These are phyloP conservation scores for Alternaria postmessia DNA, from an alignment of 2,329 filamentous ascomycete species.

Conservation along the genomic window DNA sequence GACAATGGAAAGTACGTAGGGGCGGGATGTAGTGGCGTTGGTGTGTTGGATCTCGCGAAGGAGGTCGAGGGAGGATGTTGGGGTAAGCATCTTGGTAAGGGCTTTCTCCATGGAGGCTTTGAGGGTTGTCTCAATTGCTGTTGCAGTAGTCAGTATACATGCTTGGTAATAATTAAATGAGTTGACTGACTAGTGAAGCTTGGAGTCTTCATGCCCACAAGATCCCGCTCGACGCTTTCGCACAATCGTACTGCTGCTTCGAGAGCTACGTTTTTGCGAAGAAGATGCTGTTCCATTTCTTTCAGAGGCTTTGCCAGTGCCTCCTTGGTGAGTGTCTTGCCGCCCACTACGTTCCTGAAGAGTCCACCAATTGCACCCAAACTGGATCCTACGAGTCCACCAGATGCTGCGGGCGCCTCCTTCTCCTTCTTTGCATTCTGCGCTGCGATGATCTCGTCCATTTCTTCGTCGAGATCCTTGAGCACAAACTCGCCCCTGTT, in stretches of 20 bases:
- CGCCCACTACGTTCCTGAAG: slow-evolving; percentile 93
- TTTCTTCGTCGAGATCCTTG: slow-evolving; percentile 91
- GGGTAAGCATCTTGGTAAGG: slow-evolving; percentile 92
- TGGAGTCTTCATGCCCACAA: slow-evolving; percentile 88
- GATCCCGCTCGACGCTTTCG: slow-evolving; percentile 87
- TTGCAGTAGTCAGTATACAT: slow-evolving; percentile 17
- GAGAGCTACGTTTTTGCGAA: slow-evolving; percentile 95
- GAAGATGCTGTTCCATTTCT: slow-evolving; percentile 92
- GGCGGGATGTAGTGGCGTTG: slow-evolving; percentile 72
- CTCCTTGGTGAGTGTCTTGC: slow-evolving; percentile 87
- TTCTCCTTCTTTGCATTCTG: slow-evolving; percentile 68
- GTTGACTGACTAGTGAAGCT: slow-evolving; percentile 75
- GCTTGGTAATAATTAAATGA: background rate
- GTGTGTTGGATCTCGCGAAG: slow-evolving; percentile 85
- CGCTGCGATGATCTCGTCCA: slow-evolving; percentile 84
- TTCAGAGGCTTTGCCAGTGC: slow-evolving; percentile 93
- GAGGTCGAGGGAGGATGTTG: slow-evolving; percentile 91
- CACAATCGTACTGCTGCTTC: slow-evolving; percentile 93
- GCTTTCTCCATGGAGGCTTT: slow-evolving; percentile 90
- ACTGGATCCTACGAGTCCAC: slow-evolving; percentile 78
- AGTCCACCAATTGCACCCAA: slow-evolving; percentile 85
- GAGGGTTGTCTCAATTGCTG: slow-evolving; percentile 80
- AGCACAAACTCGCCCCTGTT: slow-evolving; percentile 91
- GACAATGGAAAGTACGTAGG: slow-evolving; percentile 97
- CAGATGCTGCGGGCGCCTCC: slow-evolving; percentile 31